phyloP scores from a whole-genome alignment of 257 asterid genomes.

The Solanum paucissectum region DNA sequence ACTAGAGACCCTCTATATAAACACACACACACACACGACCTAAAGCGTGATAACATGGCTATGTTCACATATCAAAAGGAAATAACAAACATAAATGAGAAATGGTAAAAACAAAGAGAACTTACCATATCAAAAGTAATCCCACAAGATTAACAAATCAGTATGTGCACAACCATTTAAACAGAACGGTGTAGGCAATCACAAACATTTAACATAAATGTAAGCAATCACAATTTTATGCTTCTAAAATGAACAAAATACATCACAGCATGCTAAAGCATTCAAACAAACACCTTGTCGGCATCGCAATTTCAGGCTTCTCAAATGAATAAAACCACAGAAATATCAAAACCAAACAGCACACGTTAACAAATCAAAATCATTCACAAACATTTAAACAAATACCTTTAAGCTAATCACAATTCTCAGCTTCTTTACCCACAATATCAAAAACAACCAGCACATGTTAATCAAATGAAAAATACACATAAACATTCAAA shows the following conservation, averaged over 20 bases:
- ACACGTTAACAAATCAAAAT: neutral
- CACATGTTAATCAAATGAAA: too few species aligned
- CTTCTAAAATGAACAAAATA: neutral
- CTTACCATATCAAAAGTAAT: neutral
- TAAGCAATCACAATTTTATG: neutral
- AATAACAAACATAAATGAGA: neutral
- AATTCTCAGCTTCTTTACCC: conserved; percentile 30
- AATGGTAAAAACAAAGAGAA: neutral
- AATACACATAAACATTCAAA: too few species aligned
- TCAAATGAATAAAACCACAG: neutral
- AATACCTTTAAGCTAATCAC: conserved; percentile 12
- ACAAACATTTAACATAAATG: neutral
- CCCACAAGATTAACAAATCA: neutral
- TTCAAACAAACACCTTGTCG: neutral
- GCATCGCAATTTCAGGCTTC: neutral
- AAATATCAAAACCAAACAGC: neutral
- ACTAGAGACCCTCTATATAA: neutral
- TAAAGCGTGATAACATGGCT: neutral
- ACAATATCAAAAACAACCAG: conserved; percentile 1
- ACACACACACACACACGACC: neutral
- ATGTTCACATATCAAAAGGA: neutral
- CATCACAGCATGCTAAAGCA: neutral
- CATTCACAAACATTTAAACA: neutral
- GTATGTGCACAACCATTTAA: neutral
- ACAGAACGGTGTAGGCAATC: neutral